These are phyloP conservation scores for Solanum sitiens DNA, from an alignment of 257 asterid genomes.

Conservation along the genomic window DNA sequence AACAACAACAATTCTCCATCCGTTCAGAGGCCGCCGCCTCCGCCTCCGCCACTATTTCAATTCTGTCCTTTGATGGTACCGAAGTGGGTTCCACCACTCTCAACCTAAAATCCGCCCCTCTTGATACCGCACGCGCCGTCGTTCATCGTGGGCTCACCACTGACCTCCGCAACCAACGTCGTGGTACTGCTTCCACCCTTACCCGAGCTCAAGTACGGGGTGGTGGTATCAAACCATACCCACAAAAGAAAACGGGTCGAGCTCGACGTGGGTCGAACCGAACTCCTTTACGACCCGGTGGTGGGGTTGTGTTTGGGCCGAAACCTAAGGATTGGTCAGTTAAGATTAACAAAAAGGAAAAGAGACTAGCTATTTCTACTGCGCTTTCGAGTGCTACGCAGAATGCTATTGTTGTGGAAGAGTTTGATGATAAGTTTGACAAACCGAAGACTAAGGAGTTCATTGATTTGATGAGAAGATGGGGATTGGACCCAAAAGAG, in stretches of 20 bases:
- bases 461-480: conserved; percentile 57
- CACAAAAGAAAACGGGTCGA: conserved; percentile 80
- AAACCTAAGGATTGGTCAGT: conserved; percentile 92
- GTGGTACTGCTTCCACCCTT: conserved; percentile 95
- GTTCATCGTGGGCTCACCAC: conserved; percentile 91
- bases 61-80: conserved; percentile 75
- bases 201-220: conserved; percentile 94
- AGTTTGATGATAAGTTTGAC: conserved; percentile 64
- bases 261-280: conserved; percentile 89
- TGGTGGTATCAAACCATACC: conserved; percentile 81
- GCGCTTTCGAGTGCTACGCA: conserved; percentile 70
- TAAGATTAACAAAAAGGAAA: conserved; percentile 82
- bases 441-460: conserved; percentile 85
- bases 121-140: conserved; percentile 89
- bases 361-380: conserved; percentile 74
- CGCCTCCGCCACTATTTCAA: conserved; percentile 34
- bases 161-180: conserved; percentile 86
- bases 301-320: conserved; percentile 91
- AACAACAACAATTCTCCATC: conserved; percentile 19
- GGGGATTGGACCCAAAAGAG: conserved; percentile 88
- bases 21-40: conserved; percentile 40
- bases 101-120: conserved; percentile 64
- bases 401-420: conserved; percentile 76
- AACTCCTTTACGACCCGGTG: conserved; percentile 95
- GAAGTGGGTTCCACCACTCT: conserved; percentile 71